Evolutionary conservation across 176 grass and related monocot species (phyloP).

Genomic region (Neostapfia colusana): DNA sequence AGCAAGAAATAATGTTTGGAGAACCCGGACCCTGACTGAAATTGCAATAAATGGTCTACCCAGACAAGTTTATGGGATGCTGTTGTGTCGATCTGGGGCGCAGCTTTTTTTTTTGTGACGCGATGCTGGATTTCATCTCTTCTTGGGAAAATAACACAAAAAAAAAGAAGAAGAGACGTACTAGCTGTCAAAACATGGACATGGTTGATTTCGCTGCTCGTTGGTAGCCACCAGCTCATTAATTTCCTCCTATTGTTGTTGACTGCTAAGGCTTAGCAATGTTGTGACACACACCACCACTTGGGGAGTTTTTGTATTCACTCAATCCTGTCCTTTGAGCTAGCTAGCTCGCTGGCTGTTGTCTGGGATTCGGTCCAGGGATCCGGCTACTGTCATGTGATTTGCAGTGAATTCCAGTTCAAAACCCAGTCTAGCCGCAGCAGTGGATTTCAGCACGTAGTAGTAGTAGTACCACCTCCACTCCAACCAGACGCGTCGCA

Average conservation of each 20-base stretch:
- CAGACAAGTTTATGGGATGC: not conserved
- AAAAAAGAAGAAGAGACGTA: not conserved
- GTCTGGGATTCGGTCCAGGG: too few species aligned
- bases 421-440: too few species aligned
- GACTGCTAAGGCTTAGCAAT: too few species aligned
- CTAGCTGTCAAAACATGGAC: not conserved
- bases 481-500: not conserved
- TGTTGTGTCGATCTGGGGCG: not conserved
- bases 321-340: too few species aligned
- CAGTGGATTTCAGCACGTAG: too few species aligned
- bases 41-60: not conserved
- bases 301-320: too few species aligned
- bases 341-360: too few species aligned
- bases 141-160: too few species aligned
- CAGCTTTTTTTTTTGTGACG: not conserved
- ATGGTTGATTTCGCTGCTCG: not conserved
- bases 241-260: not conserved
- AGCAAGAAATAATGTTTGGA: slow-evolving; percentile 10
- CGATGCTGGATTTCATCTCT: too few species aligned
- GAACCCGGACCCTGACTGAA: not conserved
- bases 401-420: not conserved
- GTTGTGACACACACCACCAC: too few species aligned
- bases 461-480: too few species aligned
- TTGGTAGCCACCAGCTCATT: not conserved
- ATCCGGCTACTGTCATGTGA: too few species aligned